These are phyloP conservation scores for Boeremia lycopersici DNA, from an alignment of 2,329 filamentous ascomycete species.

Conservation along the genomic window DNA sequence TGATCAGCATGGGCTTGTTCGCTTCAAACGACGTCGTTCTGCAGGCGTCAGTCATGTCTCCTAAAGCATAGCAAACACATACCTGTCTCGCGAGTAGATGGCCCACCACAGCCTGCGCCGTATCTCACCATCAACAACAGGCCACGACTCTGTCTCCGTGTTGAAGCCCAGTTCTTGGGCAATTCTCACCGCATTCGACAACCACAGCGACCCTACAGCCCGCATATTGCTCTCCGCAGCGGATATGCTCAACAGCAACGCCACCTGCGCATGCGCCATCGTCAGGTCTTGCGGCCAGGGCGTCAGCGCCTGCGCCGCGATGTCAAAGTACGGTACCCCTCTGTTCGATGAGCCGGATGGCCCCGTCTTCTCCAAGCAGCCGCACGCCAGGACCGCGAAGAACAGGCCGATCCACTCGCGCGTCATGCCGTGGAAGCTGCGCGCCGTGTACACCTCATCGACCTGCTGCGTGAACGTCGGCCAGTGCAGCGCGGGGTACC, in stretches of 20 bases:
- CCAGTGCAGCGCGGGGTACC: constrained; percentile 88
- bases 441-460: constrained; percentile 74
- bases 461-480: constrained; percentile 78
- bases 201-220: constrained; percentile 84
- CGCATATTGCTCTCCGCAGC: constrained; percentile 86
- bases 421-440: constrained; percentile 65
- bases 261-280: constrained; percentile 74
- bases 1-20: constrained; percentile 79
- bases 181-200: constrained; percentile 77
- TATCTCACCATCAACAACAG: constrained; percentile 81
- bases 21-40: constrained; percentile 78
- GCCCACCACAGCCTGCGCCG: constrained; percentile 91
- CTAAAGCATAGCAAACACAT: constrained; percentile 23
- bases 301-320: constrained; percentile 72
- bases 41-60: constrained; percentile 1
- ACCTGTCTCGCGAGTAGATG: constrained; percentile 87
- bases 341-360: constrained; percentile 59
- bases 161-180: constrained; percentile 86
- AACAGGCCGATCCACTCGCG: constrained; percentile 79
- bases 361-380: constrained; percentile 72
- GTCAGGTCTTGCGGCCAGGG: constrained; percentile 81
- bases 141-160: constrained; percentile 73
- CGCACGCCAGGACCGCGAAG: constrained; percentile 82
- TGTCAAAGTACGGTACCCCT: constrained; percentile 72
- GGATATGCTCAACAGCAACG: constrained; percentile 77